phyloP scores from a whole-genome alignment of 495 filamentous ascomycete genomes.

The Penicillium tannophilum region DNA sequence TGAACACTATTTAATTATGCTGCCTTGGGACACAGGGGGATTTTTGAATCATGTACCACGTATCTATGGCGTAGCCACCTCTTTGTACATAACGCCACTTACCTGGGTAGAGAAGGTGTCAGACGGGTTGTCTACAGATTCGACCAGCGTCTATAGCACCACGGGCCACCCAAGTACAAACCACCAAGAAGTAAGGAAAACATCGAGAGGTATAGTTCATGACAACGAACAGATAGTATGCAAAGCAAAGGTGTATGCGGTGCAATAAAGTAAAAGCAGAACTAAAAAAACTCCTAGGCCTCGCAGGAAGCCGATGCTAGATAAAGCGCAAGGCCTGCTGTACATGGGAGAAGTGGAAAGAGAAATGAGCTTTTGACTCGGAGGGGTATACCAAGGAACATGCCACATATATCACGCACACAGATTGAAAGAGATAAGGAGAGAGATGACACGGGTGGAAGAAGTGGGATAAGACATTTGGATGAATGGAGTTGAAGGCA shows the following conservation, averaged over 20 bases:
- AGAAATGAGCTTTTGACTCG: conserved; percentile 25
- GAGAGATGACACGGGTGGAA: conserved; percentile 5
- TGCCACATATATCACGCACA: conserved; percentile 33
- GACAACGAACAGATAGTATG: not conserved
- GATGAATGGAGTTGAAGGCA: conserved; percentile 7
- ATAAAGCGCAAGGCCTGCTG: conserved; percentile 15
- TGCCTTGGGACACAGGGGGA: no score
- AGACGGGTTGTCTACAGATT: not conserved
- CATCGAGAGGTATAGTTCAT: not conserved
- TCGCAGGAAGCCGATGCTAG: conserved; percentile 13
- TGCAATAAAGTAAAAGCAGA: conserved; percentile 2
- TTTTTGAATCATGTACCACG: no score
- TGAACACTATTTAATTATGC: no score
- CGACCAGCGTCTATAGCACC: not conserved
- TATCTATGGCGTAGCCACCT: no score
- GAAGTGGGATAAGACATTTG: conserved; percentile 8
- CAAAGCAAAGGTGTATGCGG: conserved; percentile 3
- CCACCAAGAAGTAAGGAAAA: not conserved
- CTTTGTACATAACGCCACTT: no score
- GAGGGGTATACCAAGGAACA: conserved; percentile 36
- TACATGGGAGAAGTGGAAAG: conserved; percentile 20
- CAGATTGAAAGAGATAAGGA: conserved; percentile 12
- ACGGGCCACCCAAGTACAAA: not conserved
- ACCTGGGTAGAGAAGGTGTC: not conserved
- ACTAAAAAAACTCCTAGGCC: conserved; percentile 20